Evolutionary conservation across 2,329 filamentous ascomycete genomes (phyloP), one percentile per base, ranked within the genome.

Genomic region (Penicillium frequentans): DNA sequence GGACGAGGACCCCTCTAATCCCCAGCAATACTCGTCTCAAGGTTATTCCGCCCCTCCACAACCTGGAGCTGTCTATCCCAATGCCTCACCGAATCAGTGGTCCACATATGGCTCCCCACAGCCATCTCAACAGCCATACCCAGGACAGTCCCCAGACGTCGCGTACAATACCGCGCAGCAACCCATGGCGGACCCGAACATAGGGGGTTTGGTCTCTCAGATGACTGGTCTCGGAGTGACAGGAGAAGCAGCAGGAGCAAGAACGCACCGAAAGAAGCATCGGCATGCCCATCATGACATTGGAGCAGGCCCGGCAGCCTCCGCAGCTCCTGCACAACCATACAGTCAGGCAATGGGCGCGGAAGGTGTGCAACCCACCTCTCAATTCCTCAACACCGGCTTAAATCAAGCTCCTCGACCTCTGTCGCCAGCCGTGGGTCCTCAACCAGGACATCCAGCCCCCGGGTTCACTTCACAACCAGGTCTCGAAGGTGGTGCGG

Each of bases 241-340:
- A 33, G 75, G 70, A 56, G 81, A 84, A 54, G 23, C 21, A 10
- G 64, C 69, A 55, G 71, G 68, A 52, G 64, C 71, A 50, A 77
- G 86, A 72, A 64, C 74, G 37, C 75, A 79, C 50, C 89, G 93
- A 82, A 98, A 96, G 86, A 97, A 96, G 83, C 90, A 97, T 73
- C 86, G 91, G 58, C 93, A 98, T 77, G 93, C 93, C 62, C 90
- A 96, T 75, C 93, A 98, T 74, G 88, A 86, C 39, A 85, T 98
- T 52, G 86, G 90, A 23, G 82, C 87, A 13, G 81, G 59, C 27
- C 54, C 63, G 24, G 59, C 63, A 13, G 35, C 35, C 14, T 39
- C 35, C 16, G 14, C 31, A 33, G 54, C 86, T 49, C 86, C 86
- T 33, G 86, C 87, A 6, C 86, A 89, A 68, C 79, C 86, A 11